Conservation (phyloP, 768 basidiomycete species). For the Russula brevipes region DNA sequence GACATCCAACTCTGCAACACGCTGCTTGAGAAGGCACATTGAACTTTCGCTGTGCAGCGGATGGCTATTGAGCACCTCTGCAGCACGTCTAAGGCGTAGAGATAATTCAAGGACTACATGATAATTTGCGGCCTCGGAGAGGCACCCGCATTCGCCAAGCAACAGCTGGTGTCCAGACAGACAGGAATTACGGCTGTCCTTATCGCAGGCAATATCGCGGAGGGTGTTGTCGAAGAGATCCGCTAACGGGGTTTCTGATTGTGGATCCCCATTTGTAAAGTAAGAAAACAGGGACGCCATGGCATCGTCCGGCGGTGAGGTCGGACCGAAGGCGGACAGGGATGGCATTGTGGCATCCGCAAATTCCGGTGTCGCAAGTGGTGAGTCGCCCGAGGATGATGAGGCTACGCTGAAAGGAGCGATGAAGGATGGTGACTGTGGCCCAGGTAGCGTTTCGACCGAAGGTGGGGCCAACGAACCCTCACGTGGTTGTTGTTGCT, state of each 20-base stretch:
- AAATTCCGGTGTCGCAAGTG: background rate
- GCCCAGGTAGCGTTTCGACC: background rate
- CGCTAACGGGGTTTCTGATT: background rate
- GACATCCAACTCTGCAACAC: slow-evolving; percentile 46
- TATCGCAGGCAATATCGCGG: background rate
- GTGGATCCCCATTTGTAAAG: background rate
- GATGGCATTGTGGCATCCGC: background rate
- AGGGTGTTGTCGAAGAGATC: slow-evolving; percentile 1
- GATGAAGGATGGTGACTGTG: background rate
- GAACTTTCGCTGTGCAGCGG: slow-evolving; percentile 35
- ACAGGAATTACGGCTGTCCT: background rate
- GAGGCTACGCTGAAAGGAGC: background rate
- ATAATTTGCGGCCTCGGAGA: slow-evolving; percentile 50
- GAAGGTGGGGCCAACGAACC: background rate
- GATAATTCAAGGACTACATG: slow-evolving; percentile 62
- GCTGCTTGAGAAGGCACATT: slow-evolving; percentile 39
- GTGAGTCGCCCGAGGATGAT: background rate
- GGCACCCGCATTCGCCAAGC: slow-evolving; percentile 49
- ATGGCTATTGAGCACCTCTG: slow-evolving; percentile 48
- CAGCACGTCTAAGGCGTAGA: slow-evolving; percentile 53
- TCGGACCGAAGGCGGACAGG: background rate
- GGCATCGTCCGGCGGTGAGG: background rate
- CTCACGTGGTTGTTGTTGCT: background rate
- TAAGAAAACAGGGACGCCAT: slow-evolving; percentile 1
- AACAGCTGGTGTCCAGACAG: background rate